Base-by-base conservation (phyloP, 768 basidiomycete species). In the Trametes cinnabarina region DNA sequence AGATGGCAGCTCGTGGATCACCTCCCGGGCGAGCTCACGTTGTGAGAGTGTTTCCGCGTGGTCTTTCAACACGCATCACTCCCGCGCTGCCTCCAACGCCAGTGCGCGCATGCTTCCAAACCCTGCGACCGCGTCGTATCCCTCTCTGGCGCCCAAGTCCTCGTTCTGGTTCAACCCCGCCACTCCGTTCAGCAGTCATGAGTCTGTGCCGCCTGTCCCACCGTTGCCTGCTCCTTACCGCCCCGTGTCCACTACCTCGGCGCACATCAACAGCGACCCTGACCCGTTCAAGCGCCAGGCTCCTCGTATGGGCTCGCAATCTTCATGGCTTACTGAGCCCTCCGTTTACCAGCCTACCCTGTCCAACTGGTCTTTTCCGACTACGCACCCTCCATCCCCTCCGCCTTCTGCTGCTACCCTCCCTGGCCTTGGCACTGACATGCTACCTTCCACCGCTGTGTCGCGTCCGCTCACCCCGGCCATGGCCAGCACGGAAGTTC, bases 1-100 rank as follows among this genome's bases (percentile, higher is more conserved):
- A 20, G 88, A 90, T 62, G 87, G 88, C 49, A 83, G 82, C 47
- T 89, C 88, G n/a, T 90, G 89, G 88, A 82, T 91, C 58, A 88
- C 89, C 0, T 90, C 88, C 47, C 78, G 81, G 41, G 76, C 82
- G 5, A 77, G 77, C 62, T 76, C 76, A 17, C 78, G 81, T 42
- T 81, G 73, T 55, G 78, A 80, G 42, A 87, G 87, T 0, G 69
- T 82, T 25, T 90, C 87, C 8, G 80, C 80, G 17, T 89, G 86
- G 81, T 88, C 87, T 0, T 87, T 88, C 71, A 85, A 83, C 47
- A 83, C 83, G 2, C 76, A 76, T 23, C 76, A 77, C 41, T 73
- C 70, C 15, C 73, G 72, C 23, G 76, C 74, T 51, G 72, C 74
- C 5, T 82, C 80, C 5, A 69, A 63, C 54, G 66, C 62, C 8